A percentile compares a stretch with the other conserved stretches of the same genome.
Conservation (phyloP, 257 asterid species). For the Leptodermis oblonga region DNA sequence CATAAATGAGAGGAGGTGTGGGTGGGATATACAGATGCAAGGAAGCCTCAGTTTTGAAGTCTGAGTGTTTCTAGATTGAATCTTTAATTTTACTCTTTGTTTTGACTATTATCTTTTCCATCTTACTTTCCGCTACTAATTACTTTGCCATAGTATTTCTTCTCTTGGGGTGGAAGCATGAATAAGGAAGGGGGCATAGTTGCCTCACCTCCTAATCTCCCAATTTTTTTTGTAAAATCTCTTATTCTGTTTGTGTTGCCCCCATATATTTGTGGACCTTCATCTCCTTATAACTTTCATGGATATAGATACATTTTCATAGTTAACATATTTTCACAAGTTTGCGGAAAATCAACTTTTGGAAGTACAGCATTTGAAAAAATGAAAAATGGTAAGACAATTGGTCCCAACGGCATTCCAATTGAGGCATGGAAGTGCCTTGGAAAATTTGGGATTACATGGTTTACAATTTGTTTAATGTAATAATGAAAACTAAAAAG, state of each 20-base stretch:
- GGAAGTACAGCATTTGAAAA: too few species aligned
- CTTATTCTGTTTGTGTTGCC: neutral
- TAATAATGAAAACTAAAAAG: too few species aligned
- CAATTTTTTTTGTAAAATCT: neutral
- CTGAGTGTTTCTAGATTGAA: too few species aligned
- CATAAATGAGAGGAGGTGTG: too few species aligned
- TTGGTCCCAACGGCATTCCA: too few species aligned
- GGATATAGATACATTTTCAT: neutral
- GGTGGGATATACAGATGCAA: neutral
- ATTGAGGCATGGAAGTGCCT: too few species aligned
- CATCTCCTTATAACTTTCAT: neutral
- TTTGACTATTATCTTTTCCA: neutral
- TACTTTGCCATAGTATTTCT: neutral
- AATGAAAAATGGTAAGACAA: too few species aligned
- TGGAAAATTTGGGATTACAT: too few species aligned
- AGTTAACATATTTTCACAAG: neutral
- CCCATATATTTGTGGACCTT: neutral
- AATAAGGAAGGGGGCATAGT: neutral
- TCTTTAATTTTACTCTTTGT: too few species aligned
- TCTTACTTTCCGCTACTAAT: neutral
- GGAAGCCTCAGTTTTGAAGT: neutral
- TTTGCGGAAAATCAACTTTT: too few species aligned
- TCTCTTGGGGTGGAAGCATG: neutral
- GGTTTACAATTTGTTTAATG: too few species aligned
- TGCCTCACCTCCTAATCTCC: neutral